Evolutionary conservation across 495 filamentous ascomycete species (phyloP).

Genomic region (Geopyxis carbonaria): DNA sequence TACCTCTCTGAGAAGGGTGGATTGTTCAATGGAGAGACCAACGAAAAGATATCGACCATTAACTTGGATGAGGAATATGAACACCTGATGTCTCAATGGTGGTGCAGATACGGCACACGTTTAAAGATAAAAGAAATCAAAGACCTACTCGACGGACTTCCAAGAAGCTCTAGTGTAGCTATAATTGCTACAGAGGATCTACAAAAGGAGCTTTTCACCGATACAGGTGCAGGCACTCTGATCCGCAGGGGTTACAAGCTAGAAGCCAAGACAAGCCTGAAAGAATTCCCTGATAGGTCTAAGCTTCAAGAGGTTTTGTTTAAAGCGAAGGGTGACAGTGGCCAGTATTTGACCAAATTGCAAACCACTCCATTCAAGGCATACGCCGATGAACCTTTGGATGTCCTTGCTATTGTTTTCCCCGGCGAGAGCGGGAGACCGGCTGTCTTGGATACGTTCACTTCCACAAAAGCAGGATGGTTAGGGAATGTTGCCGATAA

Average conservation of each 20-base stretch:
- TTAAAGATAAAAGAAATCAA: constrained; percentile 99
- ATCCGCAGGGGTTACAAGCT: constrained; percentile 89
- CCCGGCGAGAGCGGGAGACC: constrained; percentile 40
- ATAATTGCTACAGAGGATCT: constrained; percentile 92
- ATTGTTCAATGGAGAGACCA: constrained; percentile 79
- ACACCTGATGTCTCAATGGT: constrained; percentile 81
- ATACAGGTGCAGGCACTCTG: constrained; percentile 86
- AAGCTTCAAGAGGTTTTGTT: constrained; percentile 69
- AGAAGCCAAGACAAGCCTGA: constrained; percentile 50
- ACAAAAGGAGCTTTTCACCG: constrained; percentile 92
- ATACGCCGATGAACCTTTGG: constrained; percentile 93
- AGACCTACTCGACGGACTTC: constrained; percentile 70
- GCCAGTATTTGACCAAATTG: constrained; percentile 13
- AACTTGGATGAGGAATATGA: constrained; percentile 98
- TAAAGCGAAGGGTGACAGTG: constrained; percentile 36
- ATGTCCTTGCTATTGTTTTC: constrained; percentile 83
- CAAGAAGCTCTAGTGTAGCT: constrained; percentile 83
- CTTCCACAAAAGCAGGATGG: constrained; percentile 91
- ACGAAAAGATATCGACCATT: constrained; percentile 91
- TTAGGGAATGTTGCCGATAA: constrained; percentile 94
- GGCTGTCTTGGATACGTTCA: constrained; percentile 80
- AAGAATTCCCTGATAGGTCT: constrained; percentile 61
- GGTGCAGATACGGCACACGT: constrained; percentile 90
- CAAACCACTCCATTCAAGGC: constrained; percentile 48
- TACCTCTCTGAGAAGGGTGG: constrained; percentile 97